Conservation (phyloP, 1,139 yeast genomes). For the Hyphopichia khmerensis region DNA sequence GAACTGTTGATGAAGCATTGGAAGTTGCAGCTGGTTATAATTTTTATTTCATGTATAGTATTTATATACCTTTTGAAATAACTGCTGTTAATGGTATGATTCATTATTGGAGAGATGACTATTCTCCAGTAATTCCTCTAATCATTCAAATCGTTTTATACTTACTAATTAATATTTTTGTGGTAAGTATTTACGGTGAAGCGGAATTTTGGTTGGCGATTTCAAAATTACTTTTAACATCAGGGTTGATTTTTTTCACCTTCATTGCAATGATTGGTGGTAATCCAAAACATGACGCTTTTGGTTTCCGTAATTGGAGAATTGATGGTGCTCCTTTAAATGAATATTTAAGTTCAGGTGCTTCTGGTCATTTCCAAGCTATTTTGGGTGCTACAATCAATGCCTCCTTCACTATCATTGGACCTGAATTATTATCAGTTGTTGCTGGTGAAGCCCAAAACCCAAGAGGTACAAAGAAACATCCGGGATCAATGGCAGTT, state of each 20-base stretch:
- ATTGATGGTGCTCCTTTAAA: constrained; percentile 48
- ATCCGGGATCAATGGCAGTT: constrained; percentile 55
- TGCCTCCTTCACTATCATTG: constrained; percentile 72
- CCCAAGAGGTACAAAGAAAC: constrained; percentile 64
- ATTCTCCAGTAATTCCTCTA: constrained; percentile 64
- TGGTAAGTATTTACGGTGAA: constrained; percentile 76
- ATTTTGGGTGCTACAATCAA: constrained; percentile 60
- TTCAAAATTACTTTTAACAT: constrained; percentile 67
- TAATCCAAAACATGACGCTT: constrained; percentile 63
- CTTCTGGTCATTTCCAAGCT: constrained; percentile 68
- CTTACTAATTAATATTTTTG: constrained; percentile 63
- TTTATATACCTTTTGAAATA: constrained; percentile 78
- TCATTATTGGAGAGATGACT: constrained; percentile 78
- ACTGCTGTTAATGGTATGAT: constrained; percentile 77
- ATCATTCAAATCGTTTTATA: constrained; percentile 63
- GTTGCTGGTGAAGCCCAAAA: constrained; percentile 78
- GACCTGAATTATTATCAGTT: constrained; percentile 83
- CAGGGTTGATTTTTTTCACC: constrained; percentile 72
- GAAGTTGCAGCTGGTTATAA: constrained; percentile 84
- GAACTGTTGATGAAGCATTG: constrained; percentile 62
- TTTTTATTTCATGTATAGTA: constrained; percentile 74
- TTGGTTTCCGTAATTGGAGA: constrained; percentile 66
- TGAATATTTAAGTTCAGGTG: constrained; percentile 55
- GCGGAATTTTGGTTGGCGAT: constrained; percentile 78
- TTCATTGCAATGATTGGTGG: constrained; percentile 85